These are phyloP conservation scores for Yamadazyma philogaea DNA, from an alignment of 805 yeast genomes.

Conservation along the genomic window DNA sequence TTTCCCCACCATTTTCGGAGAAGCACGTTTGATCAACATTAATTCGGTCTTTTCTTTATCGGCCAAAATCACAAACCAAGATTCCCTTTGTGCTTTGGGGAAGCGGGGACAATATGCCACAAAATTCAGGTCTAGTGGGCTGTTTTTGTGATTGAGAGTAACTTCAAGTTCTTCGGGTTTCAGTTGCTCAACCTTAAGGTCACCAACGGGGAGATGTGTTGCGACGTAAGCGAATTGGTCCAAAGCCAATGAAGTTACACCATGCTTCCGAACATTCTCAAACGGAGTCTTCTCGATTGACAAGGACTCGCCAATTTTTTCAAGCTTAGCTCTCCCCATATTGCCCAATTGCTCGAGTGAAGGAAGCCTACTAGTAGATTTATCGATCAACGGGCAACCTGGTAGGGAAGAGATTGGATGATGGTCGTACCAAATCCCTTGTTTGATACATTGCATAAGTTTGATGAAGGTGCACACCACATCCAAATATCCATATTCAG, in stretches of 20 bases:
- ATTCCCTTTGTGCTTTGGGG: constrained; percentile 88
- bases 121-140: constrained; percentile 53
- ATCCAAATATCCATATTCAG: constrained; percentile 72
- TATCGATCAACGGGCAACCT: constrained; percentile 28
- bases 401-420: constrained; percentile 60
- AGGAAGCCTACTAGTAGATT: constrained; percentile 17
- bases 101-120: constrained; percentile 73
- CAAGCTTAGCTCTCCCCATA: constrained; percentile 32
- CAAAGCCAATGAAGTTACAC: constrained; percentile 25
- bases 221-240: constrained; percentile 53
- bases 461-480: constrained; percentile 61
- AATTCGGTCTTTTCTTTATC: constrained; percentile 53
- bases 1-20: constrained; percentile 47
- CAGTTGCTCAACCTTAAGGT: constrained; percentile 37
- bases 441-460: constrained; percentile 84
- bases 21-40: constrained; percentile 68
- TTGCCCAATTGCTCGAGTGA: constrained; percentile 35
- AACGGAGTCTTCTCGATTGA: constrained; percentile 8
- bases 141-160: constrained; percentile 51
- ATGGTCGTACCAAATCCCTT: constrained; percentile 82
- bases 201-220: constrained; percentile 61
- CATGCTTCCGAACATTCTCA: constrained; percentile 13
- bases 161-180: constrained; percentile 37
- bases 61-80: constrained; percentile 78
- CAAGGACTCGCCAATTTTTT: constrained; percentile 26